phyloP scores from a whole-genome alignment of 2,329 filamentous ascomycete genomes.

The Colletotrichum godetiae region DNA sequence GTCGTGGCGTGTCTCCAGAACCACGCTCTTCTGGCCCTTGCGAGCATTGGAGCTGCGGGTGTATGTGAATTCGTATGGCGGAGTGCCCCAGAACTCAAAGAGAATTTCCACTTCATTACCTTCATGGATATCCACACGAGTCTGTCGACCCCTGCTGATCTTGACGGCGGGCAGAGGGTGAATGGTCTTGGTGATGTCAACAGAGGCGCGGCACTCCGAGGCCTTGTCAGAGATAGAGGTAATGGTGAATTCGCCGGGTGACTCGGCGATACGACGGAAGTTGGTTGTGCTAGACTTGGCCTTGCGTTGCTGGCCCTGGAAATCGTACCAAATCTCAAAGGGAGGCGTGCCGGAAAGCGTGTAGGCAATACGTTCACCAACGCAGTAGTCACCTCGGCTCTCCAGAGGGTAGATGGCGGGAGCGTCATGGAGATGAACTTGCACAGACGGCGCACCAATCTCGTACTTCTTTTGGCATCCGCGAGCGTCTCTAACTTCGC shows the following conservation, averaged over 20 bases:
- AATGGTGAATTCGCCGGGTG: conserved; percentile 88
- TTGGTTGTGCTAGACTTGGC: conserved; percentile 83
- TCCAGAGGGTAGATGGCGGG: conserved; percentile 92
- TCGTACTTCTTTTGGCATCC: conserved; percentile 87
- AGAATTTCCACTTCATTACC: conserved; percentile 92
- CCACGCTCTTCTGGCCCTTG: conserved; percentile 79
- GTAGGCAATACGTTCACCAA: conserved; percentile 94
- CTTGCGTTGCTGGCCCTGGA: conserved; percentile 81
- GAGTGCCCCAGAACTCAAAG: conserved; percentile 95
- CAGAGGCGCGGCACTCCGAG: conserved; percentile 85
- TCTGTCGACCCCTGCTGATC: conserved; percentile 85
- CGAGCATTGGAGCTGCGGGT: conserved; percentile 88
- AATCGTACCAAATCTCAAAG: conserved; percentile 93
- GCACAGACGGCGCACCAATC: conserved; percentile 78
- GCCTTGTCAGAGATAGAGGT: conserved; percentile 89
- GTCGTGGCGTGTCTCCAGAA: conserved; percentile 93
- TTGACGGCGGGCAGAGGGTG: conserved; percentile 93
- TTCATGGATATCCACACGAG: conserved; percentile 93
- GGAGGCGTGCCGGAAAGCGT: conserved; percentile 90
- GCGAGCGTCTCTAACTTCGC: conserved; percentile 86
- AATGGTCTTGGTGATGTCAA: conserved; percentile 83
- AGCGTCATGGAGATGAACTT: conserved; percentile 92
- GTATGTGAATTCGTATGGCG: conserved; percentile 98
- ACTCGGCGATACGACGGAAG: conserved; percentile 93
- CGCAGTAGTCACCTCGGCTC: conserved; percentile 87